Percentiles rank a stretch among this genome's conserved stretches.
Conservation (phyloP, 164 flowering plant genomes). For the Kalanchoe fedtschenkoi region DNA sequence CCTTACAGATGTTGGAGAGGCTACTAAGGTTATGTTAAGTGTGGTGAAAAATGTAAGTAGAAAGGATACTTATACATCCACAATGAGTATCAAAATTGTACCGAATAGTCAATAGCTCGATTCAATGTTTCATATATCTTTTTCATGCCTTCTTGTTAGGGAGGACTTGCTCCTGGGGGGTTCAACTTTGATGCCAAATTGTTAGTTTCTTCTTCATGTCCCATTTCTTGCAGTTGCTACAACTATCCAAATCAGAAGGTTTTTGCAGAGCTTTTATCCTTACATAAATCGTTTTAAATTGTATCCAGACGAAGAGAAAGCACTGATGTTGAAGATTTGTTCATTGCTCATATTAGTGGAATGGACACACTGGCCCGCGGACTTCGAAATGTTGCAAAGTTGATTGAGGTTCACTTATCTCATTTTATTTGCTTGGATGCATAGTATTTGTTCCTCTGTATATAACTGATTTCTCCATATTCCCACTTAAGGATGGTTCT, state of each 20-base stretch:
- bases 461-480: not conserved
- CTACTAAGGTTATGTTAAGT: constrained; percentile 76
- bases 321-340: constrained; percentile 93
- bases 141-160: constrained; percentile 33
- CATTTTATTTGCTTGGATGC: not conserved
- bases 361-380: constrained; percentile 99
- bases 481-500: constrained; percentile 56
- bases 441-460: not conserved
- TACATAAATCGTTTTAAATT: not conserved
- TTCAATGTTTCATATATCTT: not conserved
- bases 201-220: constrained; percentile 28
- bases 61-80: not conserved
- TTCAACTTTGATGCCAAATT: constrained; percentile 97
- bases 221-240: not conserved
- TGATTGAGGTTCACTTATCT: constrained; percentile 46
- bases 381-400: constrained; percentile 76
- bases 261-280: not conserved
- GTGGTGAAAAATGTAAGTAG: constrained; percentile 76
- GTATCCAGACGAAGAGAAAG: constrained; percentile 81
- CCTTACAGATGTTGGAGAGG: constrained; percentile 78
- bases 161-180: constrained; percentile 96
- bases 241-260: not conserved
- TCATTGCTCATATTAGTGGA: constrained; percentile 85
- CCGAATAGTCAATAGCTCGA: not conserved
- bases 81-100: not conserved